A percentile compares a stretch with the other conserved stretches of the same genome.
Conservation (phyloP, 1,139 yeast species). For the Candida mesenterica region DNA sequence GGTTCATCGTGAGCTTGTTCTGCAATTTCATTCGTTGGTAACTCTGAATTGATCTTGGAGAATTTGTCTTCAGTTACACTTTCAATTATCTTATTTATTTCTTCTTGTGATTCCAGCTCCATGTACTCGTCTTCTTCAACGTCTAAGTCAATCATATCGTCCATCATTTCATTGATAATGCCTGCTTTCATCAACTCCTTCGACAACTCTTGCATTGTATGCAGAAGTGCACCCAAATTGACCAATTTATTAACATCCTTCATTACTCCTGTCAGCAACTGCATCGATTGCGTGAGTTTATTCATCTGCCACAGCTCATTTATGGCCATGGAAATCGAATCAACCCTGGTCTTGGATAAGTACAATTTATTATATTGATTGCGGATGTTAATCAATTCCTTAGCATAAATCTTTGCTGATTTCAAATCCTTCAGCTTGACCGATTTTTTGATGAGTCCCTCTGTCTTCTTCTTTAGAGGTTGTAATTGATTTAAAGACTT, state of each 20-base stretch:
- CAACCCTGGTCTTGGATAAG: conserved; percentile 80
- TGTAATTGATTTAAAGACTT: conserved; percentile 66
- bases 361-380: conserved; percentile 74
- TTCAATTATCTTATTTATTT: conserved; percentile 51
- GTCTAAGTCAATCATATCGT: conserved; percentile 76
- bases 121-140: conserved; percentile 59
- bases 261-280: conserved; percentile 79
- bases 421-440: conserved; percentile 79
- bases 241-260: conserved; percentile 81
- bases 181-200: conserved; percentile 91
- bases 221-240: conserved; percentile 74
- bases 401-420: conserved; percentile 76
- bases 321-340: conserved; percentile 81
- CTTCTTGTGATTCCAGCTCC: conserved; percentile 70
- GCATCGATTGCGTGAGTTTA: conserved; percentile 80
- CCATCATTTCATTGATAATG: conserved; percentile 92
- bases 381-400: conserved; percentile 72
- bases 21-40: conserved; percentile 35
- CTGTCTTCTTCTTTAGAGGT: conserved; percentile 71
- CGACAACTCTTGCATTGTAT: conserved; percentile 83
- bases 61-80: conserved; percentile 45
- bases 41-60: conserved; percentile 41
- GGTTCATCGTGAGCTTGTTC: conserved; percentile 15
- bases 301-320: conserved; percentile 90
- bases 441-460: conserved; percentile 65